These are phyloP conservation scores for Passalora sequoiae DNA, from an alignment of 2,329 filamentous ascomycete genomes.

Conservation along the genomic window DNA sequence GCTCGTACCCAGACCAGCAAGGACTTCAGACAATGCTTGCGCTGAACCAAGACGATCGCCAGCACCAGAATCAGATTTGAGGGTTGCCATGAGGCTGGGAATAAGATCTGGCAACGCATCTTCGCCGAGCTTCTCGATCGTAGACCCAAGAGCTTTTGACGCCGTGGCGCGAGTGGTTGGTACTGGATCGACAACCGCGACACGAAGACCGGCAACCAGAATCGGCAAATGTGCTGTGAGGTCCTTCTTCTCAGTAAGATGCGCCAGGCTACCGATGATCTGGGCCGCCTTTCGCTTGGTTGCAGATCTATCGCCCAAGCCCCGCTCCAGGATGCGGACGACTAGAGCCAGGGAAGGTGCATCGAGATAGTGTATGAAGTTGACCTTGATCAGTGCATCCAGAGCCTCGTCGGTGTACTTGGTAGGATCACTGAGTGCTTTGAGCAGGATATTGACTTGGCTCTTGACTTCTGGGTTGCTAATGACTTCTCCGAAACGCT, in stretches of 20 bases:
- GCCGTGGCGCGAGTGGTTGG: slow-evolving; percentile 94
- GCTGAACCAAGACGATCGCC: slow-evolving; percentile 94
- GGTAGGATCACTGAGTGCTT: slow-evolving; percentile 93
- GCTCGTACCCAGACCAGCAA: slow-evolving; percentile 86
- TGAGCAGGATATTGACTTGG: slow-evolving; percentile 83
- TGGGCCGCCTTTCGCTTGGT: slow-evolving; percentile 96
- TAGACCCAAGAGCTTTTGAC: slow-evolving; percentile 87
- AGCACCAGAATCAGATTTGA: slow-evolving; percentile 94
- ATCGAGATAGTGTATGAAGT: slow-evolving; percentile 97
- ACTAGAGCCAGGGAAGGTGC: slow-evolving; percentile 91
- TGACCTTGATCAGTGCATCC: slow-evolving; percentile 93
- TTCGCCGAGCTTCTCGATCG: slow-evolving; percentile 97
- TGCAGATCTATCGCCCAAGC: slow-evolving; percentile 80
- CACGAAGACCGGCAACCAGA: slow-evolving; percentile 80
- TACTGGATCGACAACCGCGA: slow-evolving; percentile 89
- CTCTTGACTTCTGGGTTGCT: slow-evolving; percentile 95
- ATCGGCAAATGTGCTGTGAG: slow-evolving; percentile 86
- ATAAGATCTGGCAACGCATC: slow-evolving; percentile 96
- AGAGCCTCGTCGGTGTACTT: slow-evolving; percentile 95
- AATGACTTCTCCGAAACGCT: slow-evolving; percentile 97
- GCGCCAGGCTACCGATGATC: slow-evolving; percentile 94
- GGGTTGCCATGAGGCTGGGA: slow-evolving; percentile 91
- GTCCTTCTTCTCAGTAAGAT: slow-evolving; percentile 94
- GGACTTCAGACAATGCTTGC: slow-evolving; percentile 91
- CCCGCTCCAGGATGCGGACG: slow-evolving; percentile 90